Evolutionary conservation across 2,329 filamentous ascomycete species (phyloP).

Genomic region (Macrophomina tecta): DNA sequence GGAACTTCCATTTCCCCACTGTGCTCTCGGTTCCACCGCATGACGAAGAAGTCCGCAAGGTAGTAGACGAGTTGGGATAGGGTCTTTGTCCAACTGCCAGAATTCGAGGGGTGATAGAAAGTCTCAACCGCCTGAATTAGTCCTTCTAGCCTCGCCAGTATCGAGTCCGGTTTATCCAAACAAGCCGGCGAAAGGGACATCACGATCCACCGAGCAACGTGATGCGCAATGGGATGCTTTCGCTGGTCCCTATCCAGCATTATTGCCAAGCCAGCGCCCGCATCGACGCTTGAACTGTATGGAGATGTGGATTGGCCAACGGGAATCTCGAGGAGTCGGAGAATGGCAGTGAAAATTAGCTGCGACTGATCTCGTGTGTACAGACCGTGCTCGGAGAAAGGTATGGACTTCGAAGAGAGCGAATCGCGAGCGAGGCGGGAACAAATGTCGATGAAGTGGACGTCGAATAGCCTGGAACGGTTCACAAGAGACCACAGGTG

Average conservation of each 20-base stretch:
- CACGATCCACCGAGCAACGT: constrained; percentile 90
- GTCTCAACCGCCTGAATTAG: constrained; percentile 95
- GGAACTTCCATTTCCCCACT: constrained; percentile 91
- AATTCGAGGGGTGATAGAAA: constrained; percentile 98
- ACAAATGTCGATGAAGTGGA: constrained; percentile 86
- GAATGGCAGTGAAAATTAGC: constrained; percentile 87
- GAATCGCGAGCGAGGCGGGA: constrained; percentile 88
- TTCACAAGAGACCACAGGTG: constrained; percentile 95
- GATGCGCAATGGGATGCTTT: constrained; percentile 89
- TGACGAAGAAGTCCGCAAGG: constrained; percentile 93
- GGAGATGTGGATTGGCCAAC: constrained; percentile 95
- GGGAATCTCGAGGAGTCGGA: constrained; percentile 91
- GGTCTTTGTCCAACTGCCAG: constrained; percentile 87
- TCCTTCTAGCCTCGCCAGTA: constrained; percentile 84
- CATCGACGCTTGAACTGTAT: constrained; percentile 80
- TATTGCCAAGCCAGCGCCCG: constrained; percentile 79
- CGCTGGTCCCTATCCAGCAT: constrained; percentile 92
- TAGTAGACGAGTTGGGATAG: constrained; percentile 91
- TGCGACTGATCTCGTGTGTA: constrained; percentile 92
- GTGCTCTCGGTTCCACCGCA: constrained; percentile 94
- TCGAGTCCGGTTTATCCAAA: constrained; percentile 76
- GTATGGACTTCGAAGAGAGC: constrained; percentile 73
- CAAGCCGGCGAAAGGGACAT: constrained; percentile 90
- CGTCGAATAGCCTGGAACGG: constrained; percentile 84
- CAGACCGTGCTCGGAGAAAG: constrained; percentile 85